Percentiles rank a stretch among this genome's conserved stretches.
phyloP scores from a whole-genome alignment of 2,329 filamentous ascomycete species.

The Calonectria hawksworthii region DNA sequence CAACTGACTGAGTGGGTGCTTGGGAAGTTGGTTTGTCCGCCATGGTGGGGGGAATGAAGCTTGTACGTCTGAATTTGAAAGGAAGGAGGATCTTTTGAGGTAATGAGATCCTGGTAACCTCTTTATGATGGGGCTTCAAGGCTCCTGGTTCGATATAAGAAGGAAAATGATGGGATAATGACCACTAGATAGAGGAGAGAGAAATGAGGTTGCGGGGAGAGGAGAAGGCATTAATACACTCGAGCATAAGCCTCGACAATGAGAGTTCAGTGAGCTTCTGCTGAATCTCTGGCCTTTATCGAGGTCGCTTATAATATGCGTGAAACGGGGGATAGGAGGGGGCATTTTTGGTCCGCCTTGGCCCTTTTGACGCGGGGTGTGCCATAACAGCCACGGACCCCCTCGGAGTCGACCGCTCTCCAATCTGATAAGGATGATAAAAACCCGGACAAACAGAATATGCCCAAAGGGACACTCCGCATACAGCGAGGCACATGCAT shows the following conservation, averaged over 20 bases:
- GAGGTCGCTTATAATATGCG: conserved; percentile 42
- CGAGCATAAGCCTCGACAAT: conserved; percentile 34
- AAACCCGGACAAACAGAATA: neutral
- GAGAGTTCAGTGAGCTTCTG: conserved; percentile 37
- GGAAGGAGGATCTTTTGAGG: neutral
- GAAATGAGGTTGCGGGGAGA: neutral
- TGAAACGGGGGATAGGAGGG: conserved; percentile 42
- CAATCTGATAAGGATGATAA: conserved; percentile 23
- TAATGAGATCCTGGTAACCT: neutral
- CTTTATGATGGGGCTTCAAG: neutral
- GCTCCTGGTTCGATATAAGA: neutral
- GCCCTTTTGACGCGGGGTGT: conserved; percentile 26
- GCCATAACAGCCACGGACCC: conserved; percentile 22
- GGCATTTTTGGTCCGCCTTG: neutral
- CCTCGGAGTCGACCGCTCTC: conserved; percentile 37
- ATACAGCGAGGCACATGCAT: neutral
- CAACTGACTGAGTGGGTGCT: conserved; percentile 74
- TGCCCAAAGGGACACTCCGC: neutral
- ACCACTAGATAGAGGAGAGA: neutral
- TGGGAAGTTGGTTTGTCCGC: conserved; percentile 40
- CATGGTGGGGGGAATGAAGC: conserved; percentile 40
- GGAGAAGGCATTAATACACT: conserved; percentile 27
- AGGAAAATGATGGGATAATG: neutral
- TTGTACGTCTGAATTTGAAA: neutral
- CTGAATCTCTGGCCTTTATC: conserved; percentile 36